Percentiles rank a stretch among this genome's conserved stretches.
Conservation (phyloP, 352 stramenopile species). For the Pythium brachiatum region DNA sequence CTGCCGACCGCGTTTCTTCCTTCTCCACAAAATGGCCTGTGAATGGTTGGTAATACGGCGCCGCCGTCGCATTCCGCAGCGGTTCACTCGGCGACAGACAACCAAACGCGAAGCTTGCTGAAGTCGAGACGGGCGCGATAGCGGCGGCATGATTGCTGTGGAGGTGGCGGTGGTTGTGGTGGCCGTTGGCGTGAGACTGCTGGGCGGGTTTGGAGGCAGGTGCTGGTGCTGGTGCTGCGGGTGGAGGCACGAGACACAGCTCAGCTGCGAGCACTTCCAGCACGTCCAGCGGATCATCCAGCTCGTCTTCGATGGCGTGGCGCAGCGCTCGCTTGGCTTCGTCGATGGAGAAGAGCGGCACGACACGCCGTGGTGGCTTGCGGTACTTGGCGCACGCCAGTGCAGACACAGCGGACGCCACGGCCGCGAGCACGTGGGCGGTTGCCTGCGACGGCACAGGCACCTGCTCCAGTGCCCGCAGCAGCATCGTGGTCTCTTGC, state of each 20-base stretch:
- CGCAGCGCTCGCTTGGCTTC: slow-evolving; percentile 26
- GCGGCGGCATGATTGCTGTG: background rate
- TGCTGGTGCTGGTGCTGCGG: background rate
- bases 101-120: background rate
- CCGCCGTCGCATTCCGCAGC: background rate
- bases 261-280: slow-evolving; percentile 19
- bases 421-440: slow-evolving; percentile 41
- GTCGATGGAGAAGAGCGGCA: slow-evolving; percentile 40
- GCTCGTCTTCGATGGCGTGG: slow-evolving; percentile 14
- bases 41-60: background rate
- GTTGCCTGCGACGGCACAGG: slow-evolving; percentile 45
- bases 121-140: background rate
- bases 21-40: background rate
- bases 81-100: background rate
- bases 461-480: slow-evolving; percentile 48
- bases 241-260: slow-evolving; percentile 1
- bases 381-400: slow-evolving; percentile 48
- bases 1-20: slow-evolving; percentile 19
- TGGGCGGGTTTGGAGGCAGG: background rate
- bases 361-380: slow-evolving; percentile 35
- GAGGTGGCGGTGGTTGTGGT: background rate
- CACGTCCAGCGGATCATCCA: slow-evolving; percentile 8
- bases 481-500: slow-evolving; percentile 46
- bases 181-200: background rate
- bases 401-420: slow-evolving; percentile 55